A percentile compares a stretch with the other conserved stretches of the same genome.
Conservation (phyloP, 176 grass and related monocot species). For the Lolium multiflorum region DNA sequence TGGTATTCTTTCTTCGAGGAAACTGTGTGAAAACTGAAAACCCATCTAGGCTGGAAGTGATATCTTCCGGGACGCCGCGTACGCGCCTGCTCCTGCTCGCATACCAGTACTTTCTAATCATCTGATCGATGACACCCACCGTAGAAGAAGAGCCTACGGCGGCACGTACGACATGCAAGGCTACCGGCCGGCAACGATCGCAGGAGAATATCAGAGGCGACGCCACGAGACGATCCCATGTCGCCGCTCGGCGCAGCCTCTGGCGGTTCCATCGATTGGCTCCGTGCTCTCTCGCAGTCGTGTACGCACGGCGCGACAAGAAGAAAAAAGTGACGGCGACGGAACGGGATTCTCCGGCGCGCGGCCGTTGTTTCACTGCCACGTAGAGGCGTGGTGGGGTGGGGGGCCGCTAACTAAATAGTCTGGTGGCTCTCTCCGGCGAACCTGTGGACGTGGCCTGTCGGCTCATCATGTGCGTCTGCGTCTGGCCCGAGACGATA, state of each 20-base stretch:
- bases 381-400: too few relatives aligned
- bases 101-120: not conserved
- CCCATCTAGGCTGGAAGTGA: too few relatives aligned
- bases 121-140: not conserved
- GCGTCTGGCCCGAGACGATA: too few relatives aligned
- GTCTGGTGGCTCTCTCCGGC: too few relatives aligned
- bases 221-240: not conserved
- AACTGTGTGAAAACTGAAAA: too few relatives aligned
- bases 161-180: not conserved
- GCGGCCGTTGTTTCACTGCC: not conserved
- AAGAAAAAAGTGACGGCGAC: not conserved
- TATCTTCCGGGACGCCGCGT: not conserved
- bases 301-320: not conserved
- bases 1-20: too few relatives aligned
- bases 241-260: not conserved
- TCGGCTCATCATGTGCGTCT: too few relatives aligned
- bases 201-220: not conserved
- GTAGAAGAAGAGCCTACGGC: not conserved
- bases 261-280: not conserved
- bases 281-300: not conserved
- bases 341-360: not conserved
- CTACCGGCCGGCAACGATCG: not conserved
- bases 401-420: too few relatives aligned
- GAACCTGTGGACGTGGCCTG: too few relatives aligned
- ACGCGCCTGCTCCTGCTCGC: not conserved